Evolutionary conservation across 805 yeast species (phyloP).

Genomic region (Saturnispora mendoncae): DNA sequence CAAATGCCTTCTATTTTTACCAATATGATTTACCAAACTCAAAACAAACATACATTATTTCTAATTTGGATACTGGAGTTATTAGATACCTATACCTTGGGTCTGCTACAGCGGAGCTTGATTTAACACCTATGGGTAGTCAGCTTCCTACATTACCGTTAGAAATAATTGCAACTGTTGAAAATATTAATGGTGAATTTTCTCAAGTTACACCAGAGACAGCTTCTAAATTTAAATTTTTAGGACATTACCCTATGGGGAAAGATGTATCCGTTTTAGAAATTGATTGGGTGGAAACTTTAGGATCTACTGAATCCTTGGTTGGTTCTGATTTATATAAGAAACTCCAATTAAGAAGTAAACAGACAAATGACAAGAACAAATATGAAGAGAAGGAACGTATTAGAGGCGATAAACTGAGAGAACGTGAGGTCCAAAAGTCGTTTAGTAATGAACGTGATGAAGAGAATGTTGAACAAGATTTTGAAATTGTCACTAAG

Average conservation of each 20-base stretch:
- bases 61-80: slow-evolving; percentile 74
- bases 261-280: slow-evolving; percentile 79
- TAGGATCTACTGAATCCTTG: slow-evolving; percentile 27
- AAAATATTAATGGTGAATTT: slow-evolving; percentile 59
- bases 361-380: slow-evolving; percentile 38
- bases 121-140: neutral
- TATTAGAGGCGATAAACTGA: slow-evolving; percentile 13
- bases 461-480: neutral
- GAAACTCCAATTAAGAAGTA: slow-evolving; percentile 51
- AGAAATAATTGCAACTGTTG: slow-evolving; percentile 44
- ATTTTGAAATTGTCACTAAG: neutral
- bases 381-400: slow-evolving; percentile 45
- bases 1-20: slow-evolving; percentile 60
- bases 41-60: slow-evolving; percentile 54
- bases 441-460: slow-evolving; percentile 4
- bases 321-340: slow-evolving; percentile 39
- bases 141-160: slow-evolving; percentile 51
- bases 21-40: slow-evolving; percentile 55
- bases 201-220: slow-evolving; percentile 44
- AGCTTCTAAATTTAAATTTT: slow-evolving; percentile 55
- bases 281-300: slow-evolving; percentile 56
- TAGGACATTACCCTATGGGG: slow-evolving; percentile 78
- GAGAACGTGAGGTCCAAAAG: slow-evolving; percentile 12
- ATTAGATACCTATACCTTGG: slow-evolving; percentile 7
- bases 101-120: slow-evolving; percentile 2